These are phyloP conservation scores for Boechera divaricarpa DNA, from an alignment of 345 rosid genomes.

Conservation along the genomic window DNA sequence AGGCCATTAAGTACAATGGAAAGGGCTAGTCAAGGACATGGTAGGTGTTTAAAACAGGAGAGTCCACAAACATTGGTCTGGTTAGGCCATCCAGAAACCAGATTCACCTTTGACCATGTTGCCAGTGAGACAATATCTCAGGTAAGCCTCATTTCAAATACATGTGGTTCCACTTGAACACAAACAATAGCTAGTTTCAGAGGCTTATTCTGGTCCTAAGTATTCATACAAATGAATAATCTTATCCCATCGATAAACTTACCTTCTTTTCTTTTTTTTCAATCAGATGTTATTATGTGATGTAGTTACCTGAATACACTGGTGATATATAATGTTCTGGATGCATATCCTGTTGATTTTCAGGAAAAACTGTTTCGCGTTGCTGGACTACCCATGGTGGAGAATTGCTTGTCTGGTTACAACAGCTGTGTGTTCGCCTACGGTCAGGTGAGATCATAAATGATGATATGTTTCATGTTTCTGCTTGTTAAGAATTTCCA, in stretches of 20 bases:
- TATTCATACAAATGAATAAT: not conserved
- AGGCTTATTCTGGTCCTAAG: slow-evolving; percentile 15
- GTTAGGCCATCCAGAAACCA: slow-evolving; percentile 91
- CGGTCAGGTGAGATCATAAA: slow-evolving; percentile 72
- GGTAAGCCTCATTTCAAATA: slow-evolving; percentile 48
- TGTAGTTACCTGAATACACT: slow-evolving; percentile 9
- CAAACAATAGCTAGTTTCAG: not conserved
- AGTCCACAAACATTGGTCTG: slow-evolving; percentile 71
- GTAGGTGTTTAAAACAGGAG: slow-evolving; percentile 80
- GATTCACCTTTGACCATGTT: slow-evolving; percentile 92
- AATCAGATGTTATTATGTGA: slow-evolving; percentile 19
- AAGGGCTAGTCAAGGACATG: slow-evolving; percentile 67
- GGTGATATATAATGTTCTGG: slow-evolving; percentile 22
- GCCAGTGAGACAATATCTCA: slow-evolving; percentile 85
- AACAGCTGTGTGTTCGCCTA: slow-evolving; percentile 96
- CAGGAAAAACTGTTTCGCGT: slow-evolving; percentile 79
- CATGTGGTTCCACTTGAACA: slow-evolving; percentile 8
- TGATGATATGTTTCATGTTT: slow-evolving; percentile 9
- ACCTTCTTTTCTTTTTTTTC: slow-evolving; percentile 3
- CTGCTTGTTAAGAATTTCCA: slow-evolving; percentile 25
- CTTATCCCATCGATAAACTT: not conserved
- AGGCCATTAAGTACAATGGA: slow-evolving; percentile 75
- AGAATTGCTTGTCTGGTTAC: slow-evolving; percentile 94
- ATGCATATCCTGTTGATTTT: slow-evolving; percentile 29
- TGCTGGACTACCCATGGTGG: slow-evolving; percentile 94